These are phyloP conservation scores for Protomyces inundatus DNA, from an alignment of 1,139 yeast species.

Conservation along the genomic window DNA sequence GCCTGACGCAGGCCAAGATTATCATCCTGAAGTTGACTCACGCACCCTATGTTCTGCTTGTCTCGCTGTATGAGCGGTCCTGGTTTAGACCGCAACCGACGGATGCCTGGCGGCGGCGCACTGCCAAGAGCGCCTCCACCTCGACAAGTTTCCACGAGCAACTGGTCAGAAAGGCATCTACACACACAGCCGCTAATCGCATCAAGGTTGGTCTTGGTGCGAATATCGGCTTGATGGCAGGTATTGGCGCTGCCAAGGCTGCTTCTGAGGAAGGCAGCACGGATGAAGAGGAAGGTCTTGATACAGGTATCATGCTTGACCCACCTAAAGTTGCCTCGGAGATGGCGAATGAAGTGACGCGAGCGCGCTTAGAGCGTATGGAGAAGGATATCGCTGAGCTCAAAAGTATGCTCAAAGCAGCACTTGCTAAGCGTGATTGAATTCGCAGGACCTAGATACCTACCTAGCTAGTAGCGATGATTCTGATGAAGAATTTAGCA, in stretches of 20 bases:
- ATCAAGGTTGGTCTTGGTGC: not conserved
- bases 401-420: not conserved
- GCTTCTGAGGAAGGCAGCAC: not conserved
- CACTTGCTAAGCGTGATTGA: not conserved
- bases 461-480: too few relatives aligned
- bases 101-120: not conserved
- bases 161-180: not conserved
- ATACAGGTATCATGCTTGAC: slow-evolving; percentile 17
- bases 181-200: not conserved
- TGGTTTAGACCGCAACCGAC: slow-evolving; percentile 6
- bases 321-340: not conserved
- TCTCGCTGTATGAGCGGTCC: slow-evolving; percentile 34
- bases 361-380: not conserved
- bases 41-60: slow-evolving; percentile 36
- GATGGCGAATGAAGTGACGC: not conserved
- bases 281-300: slow-evolving; percentile 21
- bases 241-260: not conserved
- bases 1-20: slow-evolving; percentile 33
- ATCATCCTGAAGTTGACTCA: slow-evolving; percentile 36
- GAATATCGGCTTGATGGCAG: not conserved
- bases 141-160: not conserved
- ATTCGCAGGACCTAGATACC: too few relatives aligned
- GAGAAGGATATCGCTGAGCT: not conserved
- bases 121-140: not conserved
- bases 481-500: too few relatives aligned